These are phyloP conservation scores for Ceratobasidium sp. DNA, from an alignment of 1,284 basidiomycete species.

Conservation along the genomic window DNA sequence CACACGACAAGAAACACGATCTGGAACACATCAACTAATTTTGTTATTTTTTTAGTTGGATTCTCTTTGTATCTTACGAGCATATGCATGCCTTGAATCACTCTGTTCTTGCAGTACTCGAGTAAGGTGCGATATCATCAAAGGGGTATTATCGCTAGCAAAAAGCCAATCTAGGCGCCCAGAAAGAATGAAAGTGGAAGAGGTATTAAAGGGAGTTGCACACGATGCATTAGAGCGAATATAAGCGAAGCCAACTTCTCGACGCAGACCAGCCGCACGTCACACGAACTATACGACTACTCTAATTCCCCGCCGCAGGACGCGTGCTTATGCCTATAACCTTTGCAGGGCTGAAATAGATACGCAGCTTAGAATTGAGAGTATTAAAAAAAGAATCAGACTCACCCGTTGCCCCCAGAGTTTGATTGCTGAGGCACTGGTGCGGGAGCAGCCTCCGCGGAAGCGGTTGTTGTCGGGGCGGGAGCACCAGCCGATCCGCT, in stretches of 20 bases:
- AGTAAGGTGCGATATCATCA: neutral
- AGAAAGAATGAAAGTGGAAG: neutral
- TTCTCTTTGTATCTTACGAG: constrained; percentile 11
- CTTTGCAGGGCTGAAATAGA: constrained; percentile 1
- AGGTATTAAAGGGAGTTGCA: neutral
- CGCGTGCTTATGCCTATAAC: constrained; percentile 21
- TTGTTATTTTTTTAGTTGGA: neutral
- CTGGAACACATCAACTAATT: neutral
- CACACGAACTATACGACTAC: neutral
- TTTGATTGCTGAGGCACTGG: neutral
- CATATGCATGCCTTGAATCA: neutral
- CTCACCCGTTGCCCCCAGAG: constrained; percentile 7
- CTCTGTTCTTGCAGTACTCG: neutral
- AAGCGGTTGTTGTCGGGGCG: neutral
- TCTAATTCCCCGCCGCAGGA: neutral
- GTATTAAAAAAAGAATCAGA: neutral
- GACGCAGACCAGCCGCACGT: constrained; percentile 5
- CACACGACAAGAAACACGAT: constrained; percentile 11
- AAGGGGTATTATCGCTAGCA: constrained; percentile 2
- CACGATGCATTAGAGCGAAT: constrained; percentile 35
- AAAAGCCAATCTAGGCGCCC: neutral
- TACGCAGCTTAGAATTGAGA: neutral
- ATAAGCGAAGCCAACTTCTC: constrained; percentile 2
- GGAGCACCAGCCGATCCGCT: neutral
- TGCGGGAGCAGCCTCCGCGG: no score